Evolutionary conservation across 306 rosid genomes (phyloP).

Genomic region (Cajanus cajan): DNA sequence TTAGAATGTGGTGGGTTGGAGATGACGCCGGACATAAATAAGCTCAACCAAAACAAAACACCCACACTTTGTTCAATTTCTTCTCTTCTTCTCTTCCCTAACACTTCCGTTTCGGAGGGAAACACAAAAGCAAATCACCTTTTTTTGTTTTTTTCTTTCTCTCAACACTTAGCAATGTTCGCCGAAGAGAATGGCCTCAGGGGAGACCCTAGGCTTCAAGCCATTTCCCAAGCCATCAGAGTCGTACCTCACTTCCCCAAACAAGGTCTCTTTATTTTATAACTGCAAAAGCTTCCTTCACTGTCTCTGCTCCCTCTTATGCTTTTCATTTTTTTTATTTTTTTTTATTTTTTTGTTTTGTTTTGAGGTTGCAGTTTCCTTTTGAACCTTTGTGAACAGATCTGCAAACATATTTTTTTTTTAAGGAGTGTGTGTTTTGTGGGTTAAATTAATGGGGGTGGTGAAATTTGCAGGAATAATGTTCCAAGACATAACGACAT

Average conservation of each 20-base stretch:
- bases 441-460: not conserved
- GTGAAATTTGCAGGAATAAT: slow-evolving; percentile 67
- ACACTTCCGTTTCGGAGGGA: slow-evolving; percentile 6
- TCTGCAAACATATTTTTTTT: not conserved
- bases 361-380: slow-evolving; percentile 15
- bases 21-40: not conserved
- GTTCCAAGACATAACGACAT: slow-evolving; percentile 98
- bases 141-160: not conserved
- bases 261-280: slow-evolving; percentile 41
- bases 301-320: not conserved
- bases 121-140: slow-evolving; percentile 6
- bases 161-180: slow-evolving; percentile 50
- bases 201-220: slow-evolving; percentile 96
- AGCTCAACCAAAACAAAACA: not conserved
- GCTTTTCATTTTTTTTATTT: not conserved
- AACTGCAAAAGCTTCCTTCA: not conserved
- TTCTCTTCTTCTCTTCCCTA: not conserved
- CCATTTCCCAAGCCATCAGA: slow-evolving; percentile 81
- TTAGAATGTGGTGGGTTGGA: slow-evolving; percentile 6
- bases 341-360: not conserved
- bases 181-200: slow-evolving; percentile 90
- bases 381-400: slow-evolving; percentile 33
- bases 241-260: slow-evolving; percentile 98
- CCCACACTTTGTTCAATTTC: not conserved
- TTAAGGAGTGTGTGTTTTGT: not conserved